Percentiles rank a stretch among this genome's conserved stretches.
Evolutionary conservation across 1,284 basidiomycete genomes (phyloP).

Genomic region (Hemileia vastatrix): DNA sequence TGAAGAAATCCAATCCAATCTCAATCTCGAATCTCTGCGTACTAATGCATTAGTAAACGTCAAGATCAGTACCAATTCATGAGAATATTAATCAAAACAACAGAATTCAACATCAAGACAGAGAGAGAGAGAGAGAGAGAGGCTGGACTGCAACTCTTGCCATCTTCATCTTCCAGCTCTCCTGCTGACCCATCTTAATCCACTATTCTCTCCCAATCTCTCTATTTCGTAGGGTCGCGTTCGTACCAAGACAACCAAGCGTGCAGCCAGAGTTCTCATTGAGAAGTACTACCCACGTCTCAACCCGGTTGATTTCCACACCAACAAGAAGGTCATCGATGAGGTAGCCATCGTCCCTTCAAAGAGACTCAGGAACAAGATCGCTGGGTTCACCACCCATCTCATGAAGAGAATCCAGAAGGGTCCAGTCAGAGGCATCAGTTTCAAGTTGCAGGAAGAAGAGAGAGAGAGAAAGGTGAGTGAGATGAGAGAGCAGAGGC

Average conservation of each 20-base stretch:
- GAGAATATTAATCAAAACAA: too few species aligned
- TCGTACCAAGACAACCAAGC: conserved; percentile 99
- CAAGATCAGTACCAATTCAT: too few species aligned
- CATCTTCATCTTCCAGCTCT: too few species aligned
- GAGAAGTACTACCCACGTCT: conserved; percentile 99
- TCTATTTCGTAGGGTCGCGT: conserved; percentile 70
- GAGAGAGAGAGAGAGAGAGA: too few species aligned
- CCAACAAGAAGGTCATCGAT: conserved; percentile 57
- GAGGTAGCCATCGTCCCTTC: conserved; percentile 89
- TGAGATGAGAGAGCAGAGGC: too few species aligned
- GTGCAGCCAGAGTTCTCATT: conserved; percentile 96
- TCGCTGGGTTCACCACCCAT: conserved; percentile 98
- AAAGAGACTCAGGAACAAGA: conserved; percentile 99
- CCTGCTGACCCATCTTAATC: too few species aligned
- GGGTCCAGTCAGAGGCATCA: conserved; percentile 99
- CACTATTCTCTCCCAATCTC: too few species aligned
- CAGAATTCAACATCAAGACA: too few species aligned
- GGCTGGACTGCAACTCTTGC: too few species aligned
- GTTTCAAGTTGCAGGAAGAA: conserved; percentile 99
- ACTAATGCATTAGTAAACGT: too few species aligned
- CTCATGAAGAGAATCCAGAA: conserved; percentile 99
- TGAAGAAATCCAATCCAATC: too few species aligned
- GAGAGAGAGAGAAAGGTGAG: conserved; percentile 81
- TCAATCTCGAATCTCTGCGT: too few species aligned
- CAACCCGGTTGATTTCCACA: conserved; percentile 76